Evolutionary conservation across 805 yeast species (phyloP), one percentile per base, ranked within the genome.

Genomic region (Yarrowia alimentaria): DNA sequence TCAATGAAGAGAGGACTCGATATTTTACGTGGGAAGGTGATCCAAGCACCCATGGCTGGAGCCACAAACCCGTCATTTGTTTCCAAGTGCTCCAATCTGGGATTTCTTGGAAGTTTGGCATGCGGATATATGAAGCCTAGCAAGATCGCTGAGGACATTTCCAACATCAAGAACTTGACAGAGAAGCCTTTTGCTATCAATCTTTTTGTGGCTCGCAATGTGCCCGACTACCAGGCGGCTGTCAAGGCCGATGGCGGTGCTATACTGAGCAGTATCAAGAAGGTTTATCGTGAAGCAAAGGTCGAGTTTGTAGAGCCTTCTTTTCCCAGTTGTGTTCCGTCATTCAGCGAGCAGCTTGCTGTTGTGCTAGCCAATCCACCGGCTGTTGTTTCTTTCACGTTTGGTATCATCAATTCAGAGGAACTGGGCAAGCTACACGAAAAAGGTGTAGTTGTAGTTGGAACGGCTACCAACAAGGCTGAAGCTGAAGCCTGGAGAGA

Each of bases 1-100:
- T n/a, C 9, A 28, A 10, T 11, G 13, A 38, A 26, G 47, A 28
- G 28, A 2, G 33, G 47, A 40, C 33, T 40, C 3, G n/a, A 12
- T 13, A 19, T 21, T 14, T 31, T 43, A 10, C 18, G 25, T 5
- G 50, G 50, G 8, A 30, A 30, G 12, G 10, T 79, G 3, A 63
- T 79, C 26, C 81, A 77, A 58, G 71, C 83, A 0, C 83, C 83
- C 16, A 78, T 79, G 83, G 81, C 83, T 1, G 81, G 82, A 0
- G 69, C 76, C 2, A 66, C 75, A 11, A 75, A 77, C 1, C 64
- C 70, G 1, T 60, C 63, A 22, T 57, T 78, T 52, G 80, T 80
- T 0, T 68, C 73, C 1, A 66, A 65, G 1, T 70, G 75, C 1
- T 60, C 71, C 3, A 61, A 62, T 8, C 56, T 57, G 6, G 83